Evolutionary conservation across 306 rosid species (phyloP).

Genomic region (Hylodesmum podocarpum): DNA sequence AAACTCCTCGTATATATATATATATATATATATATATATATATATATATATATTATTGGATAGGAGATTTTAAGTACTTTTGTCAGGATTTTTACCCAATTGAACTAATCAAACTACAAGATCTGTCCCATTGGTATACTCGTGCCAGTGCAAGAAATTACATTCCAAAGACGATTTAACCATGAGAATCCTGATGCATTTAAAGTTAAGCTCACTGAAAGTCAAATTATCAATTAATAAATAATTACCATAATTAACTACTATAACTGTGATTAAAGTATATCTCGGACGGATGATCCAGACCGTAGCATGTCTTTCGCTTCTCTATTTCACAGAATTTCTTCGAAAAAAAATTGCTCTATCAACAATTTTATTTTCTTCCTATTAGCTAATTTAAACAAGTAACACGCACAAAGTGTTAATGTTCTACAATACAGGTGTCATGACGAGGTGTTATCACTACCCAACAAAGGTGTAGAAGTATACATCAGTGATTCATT

Average conservation of each 20-base stretch:
- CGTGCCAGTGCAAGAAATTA: neutral
- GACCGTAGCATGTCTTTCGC: neutral
- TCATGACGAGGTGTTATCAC: slow-evolving; percentile 11
- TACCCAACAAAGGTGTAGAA: slow-evolving; percentile 24
- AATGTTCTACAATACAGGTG: slow-evolving; percentile 21
- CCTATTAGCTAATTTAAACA: slow-evolving; percentile 29
- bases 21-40: no score
- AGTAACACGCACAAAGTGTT: slow-evolving; percentile 32
- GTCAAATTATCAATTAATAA: neutral
- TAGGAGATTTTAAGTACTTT: no score
- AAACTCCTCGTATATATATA: no score
- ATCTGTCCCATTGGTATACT: no score
- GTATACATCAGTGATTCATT: slow-evolving; percentile 34
- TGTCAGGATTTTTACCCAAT: no score
- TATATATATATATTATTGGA: no score
- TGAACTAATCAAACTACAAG: no score
- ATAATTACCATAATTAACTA: neutral
- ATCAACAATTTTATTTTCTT: slow-evolving; percentile 13
- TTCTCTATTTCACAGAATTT: slow-evolving; percentile 13
- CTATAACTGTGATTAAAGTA: neutral
- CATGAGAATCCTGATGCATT: neutral
- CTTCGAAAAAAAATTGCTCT: slow-evolving; percentile 3
- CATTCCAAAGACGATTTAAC: neutral
- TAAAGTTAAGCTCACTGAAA: neutral
- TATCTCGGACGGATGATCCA: neutral